Conservation (phyloP, 164 flowering plant genomes). For the Nymphaea colorata region DNA sequence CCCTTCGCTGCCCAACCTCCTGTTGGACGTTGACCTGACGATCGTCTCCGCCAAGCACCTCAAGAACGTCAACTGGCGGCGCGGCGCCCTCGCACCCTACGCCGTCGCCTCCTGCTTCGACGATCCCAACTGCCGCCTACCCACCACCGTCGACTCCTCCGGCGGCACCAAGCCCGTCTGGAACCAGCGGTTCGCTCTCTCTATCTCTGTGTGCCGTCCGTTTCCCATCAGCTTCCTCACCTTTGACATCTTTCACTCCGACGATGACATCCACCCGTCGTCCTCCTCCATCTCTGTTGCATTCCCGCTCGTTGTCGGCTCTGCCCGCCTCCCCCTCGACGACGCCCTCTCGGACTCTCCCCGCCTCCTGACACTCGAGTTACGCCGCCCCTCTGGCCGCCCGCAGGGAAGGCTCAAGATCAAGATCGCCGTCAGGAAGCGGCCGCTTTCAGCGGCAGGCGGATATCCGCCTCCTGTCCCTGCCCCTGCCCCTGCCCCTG, state of each 20-base stretch:
- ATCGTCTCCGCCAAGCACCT: constrained; percentile 55
- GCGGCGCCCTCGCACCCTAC: constrained; percentile 59
- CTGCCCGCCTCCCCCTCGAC: constrained; percentile 28
- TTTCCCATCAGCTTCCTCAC: constrained; percentile 32
- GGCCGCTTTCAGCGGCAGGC: constrained; percentile 10
- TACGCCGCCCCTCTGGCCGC: constrained; percentile 77
- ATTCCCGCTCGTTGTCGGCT: constrained; percentile 41
- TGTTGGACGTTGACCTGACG: constrained; percentile 41
- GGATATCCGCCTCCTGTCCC: constrained; percentile 29
- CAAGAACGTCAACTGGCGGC: constrained; percentile 84
- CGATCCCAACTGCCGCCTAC: constrained; percentile 32
- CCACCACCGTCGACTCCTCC: constrained; percentile 39
- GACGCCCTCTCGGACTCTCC: constrained; percentile 50
- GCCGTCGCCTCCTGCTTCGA: constrained; percentile 75
- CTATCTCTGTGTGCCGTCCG: constrained; percentile 27
- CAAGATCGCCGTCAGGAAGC: constrained; percentile 26
- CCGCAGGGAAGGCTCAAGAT: constrained; percentile 69
- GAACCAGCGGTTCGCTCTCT: constrained; percentile 61
- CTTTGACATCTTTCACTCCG: constrained; percentile 67
- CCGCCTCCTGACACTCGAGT: constrained; percentile 20
- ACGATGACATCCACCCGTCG: constrained; percentile 40
- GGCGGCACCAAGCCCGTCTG: constrained; percentile 55
- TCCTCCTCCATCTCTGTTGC: constrained; percentile 45
- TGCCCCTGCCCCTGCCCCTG: constrained; percentile 29
- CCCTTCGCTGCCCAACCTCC: constrained; percentile 15